phyloP scores from a whole-genome alignment of 495 filamentous ascomycete genomes.

The Penicillium subrubescens region DNA sequence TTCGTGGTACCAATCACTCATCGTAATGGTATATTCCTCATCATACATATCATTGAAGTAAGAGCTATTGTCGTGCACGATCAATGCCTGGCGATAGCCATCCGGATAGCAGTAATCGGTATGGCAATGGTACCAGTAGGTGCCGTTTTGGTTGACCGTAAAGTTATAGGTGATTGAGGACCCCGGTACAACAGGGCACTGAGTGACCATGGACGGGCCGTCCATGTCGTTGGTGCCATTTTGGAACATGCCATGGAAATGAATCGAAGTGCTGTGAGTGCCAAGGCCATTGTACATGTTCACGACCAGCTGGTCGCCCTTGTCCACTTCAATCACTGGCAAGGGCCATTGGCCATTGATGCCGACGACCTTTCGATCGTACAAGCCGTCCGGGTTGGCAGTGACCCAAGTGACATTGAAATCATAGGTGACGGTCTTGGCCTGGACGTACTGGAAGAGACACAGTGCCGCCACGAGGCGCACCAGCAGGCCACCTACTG shows the following conservation, averaged over 20 bases:
- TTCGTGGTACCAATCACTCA: constrained; percentile 67
- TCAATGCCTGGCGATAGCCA: constrained; percentile 69
- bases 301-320: constrained; percentile 72
- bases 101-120: constrained; percentile 71
- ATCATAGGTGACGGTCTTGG: constrained; percentile 71
- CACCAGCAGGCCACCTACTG: constrained; percentile 10
- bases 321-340: constrained; percentile 65
- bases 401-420: constrained; percentile 81
- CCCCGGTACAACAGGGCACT: constrained; percentile 69
- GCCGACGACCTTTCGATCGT: constrained; percentile 68
- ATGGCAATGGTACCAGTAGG: constrained; percentile 86
- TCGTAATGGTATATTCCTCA: constrained; percentile 63
- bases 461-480: constrained; percentile 16
- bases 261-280: constrained; percentile 68
- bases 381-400: constrained; percentile 75
- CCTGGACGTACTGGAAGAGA: constrained; percentile 27
- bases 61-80: constrained; percentile 66
- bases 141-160: constrained; percentile 73
- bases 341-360: constrained; percentile 83
- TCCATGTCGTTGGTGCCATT: constrained; percentile 73
- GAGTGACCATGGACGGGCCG: constrained; percentile 66
- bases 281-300: constrained; percentile 73
- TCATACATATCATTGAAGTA: constrained; percentile 66
- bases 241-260: constrained; percentile 83
- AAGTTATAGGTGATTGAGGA: constrained; percentile 73